phyloP scores from a whole-genome alignment of 2,329 filamentous ascomycete genomes.

The Aspergillus nomiae region DNA sequence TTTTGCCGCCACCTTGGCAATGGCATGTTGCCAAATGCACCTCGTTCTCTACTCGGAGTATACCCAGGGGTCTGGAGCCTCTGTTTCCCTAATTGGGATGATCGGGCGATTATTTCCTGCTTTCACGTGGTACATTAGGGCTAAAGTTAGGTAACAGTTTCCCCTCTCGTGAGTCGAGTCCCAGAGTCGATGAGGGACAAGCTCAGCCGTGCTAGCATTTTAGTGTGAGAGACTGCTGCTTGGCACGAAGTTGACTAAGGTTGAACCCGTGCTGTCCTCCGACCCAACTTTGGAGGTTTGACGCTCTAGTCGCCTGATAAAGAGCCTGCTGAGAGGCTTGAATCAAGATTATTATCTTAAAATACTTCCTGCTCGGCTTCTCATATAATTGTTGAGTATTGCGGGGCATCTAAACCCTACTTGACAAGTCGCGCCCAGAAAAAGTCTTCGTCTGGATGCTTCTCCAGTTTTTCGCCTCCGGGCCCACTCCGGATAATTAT shows the following conservation, averaged over 20 bases:
- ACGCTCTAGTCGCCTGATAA: no score
- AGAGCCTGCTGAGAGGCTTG: no score
- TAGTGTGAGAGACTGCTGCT: background rate
- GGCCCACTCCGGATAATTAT: background rate
- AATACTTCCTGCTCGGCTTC: no score
- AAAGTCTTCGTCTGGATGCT: background rate
- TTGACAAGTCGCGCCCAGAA: no score
- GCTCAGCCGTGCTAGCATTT: background rate
- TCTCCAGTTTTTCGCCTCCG: slow-evolving; percentile 5
- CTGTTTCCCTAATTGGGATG: background rate
- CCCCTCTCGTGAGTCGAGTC: background rate
- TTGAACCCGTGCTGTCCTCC: no score
- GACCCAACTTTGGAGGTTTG: no score
- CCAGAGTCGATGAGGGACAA: background rate
- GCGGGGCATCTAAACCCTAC: no score
- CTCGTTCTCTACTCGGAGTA: background rate
- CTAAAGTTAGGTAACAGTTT: background rate
- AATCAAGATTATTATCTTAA: no score
- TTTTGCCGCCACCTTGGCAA: background rate
- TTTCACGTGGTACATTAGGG: background rate
- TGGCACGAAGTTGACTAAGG: no score
- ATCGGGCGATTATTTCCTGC: background rate
- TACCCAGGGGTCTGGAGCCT: background rate
- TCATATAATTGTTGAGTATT: no score
- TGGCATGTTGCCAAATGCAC: background rate